Percentiles rank a stretch among this genome's conserved stretches.
phyloP scores from a whole-genome alignment of 2,329 filamentous ascomycete species.

The Trichoderma brevicompactum region DNA sequence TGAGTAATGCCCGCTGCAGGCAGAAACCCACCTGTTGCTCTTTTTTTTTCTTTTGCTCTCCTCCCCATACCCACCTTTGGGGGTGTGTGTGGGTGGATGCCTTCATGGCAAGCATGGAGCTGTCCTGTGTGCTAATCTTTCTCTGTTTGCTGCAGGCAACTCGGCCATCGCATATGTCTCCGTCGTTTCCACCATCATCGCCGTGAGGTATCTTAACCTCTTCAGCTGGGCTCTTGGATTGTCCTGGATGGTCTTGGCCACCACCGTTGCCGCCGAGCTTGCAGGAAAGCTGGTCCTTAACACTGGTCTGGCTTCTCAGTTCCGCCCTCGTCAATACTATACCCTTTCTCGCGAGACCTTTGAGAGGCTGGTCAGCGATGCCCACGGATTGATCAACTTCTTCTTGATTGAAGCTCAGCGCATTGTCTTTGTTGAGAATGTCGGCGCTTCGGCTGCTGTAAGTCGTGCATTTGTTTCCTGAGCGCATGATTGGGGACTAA shows the following conservation, averaged over 20 bases:
- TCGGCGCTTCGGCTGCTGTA: constrained; percentile 63
- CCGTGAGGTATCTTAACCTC: constrained; percentile 67
- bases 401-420: constrained; percentile 72
- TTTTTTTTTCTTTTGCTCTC: neutral
- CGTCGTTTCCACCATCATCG: constrained; percentile 63
- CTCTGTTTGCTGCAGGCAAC: constrained; percentile 51
- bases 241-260: constrained; percentile 64
- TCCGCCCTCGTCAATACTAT: constrained; percentile 70
- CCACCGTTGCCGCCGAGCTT: constrained; percentile 65
- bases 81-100: neutral
- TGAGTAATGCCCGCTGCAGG: constrained; percentile 44
- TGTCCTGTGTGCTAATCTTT: constrained; percentile 28
- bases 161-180: constrained; percentile 67
- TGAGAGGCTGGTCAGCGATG: constrained; percentile 64
- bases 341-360: constrained; percentile 66
- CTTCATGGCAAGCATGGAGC: neutral
- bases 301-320: constrained; percentile 65
- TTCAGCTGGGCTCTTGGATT: constrained; percentile 68
- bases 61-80: neutral
- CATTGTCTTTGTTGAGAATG: constrained; percentile 70
- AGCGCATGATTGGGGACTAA: neutral
- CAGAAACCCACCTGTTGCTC: neutral
- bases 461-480: constrained; percentile 40
- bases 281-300: constrained; percentile 64
- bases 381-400: constrained; percentile 72